Evolutionary conservation across 2,329 filamentous ascomycete species (phyloP), one percentile per base, ranked within the genome.

Genomic region (Chalaropsis ovoidea): DNA sequence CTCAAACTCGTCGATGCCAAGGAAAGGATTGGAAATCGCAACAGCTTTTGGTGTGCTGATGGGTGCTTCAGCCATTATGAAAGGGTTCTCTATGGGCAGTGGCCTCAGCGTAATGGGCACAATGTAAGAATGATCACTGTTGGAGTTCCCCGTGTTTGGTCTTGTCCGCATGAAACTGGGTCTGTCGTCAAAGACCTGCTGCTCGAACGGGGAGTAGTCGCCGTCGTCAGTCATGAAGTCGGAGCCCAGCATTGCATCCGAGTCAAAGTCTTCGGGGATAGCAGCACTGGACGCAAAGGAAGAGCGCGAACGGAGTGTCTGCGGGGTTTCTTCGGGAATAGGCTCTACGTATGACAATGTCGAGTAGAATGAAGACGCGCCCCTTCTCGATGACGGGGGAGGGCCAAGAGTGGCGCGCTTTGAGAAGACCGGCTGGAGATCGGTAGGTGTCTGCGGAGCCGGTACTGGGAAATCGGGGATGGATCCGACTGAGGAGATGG

Each of bases 211-310:
- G 13, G 66, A 47, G 17, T 58, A 39, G 27, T 67, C 58, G 3
- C 63, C 62, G 11, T 67, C 63, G 41, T 67, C 66, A 15, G 63
- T 62, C 35, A 60, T 56, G 24, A 65, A 65, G 2, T 60, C 66
- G 6, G 66, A 63, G 22, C 63, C 54, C n/a, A 58, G 64, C 22
- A 39, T 63, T 17, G 62, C 19, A 47, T 65, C 66, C 4, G 63
- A 62, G 41, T 79, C 82, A 82, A 86, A 90, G 69, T 79, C 84
- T 22, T 84, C 82, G 0, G 88, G 87, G 72, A 90, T 88, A 0
- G 83, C 87, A 43, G 84, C 82, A 70, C 87, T 90, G 2, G 88
- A 90, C 24, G 84, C 87, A 71, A 83, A 86, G 0, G 88, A 90
- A 35, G 79, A 79, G 71, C 84, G 81, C 0, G 84, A 84, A 64